Base-by-base conservation (phyloP, 1,284 basidiomycete genomes). In the Trametes sp. region DNA sequence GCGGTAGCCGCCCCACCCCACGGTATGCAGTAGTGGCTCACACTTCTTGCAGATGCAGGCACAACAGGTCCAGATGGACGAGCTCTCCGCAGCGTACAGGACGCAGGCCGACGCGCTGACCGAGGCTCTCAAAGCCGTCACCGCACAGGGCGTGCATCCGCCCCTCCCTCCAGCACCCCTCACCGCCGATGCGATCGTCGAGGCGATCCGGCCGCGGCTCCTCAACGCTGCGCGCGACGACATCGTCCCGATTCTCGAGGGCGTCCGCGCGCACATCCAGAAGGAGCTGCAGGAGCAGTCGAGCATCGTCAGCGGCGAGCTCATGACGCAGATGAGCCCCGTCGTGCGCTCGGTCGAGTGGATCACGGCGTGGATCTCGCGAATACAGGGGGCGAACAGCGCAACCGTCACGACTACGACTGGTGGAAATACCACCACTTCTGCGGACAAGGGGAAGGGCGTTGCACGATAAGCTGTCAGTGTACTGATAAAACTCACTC, bases 131-230 rank as follows among this genome's bases (percentile, higher is more conserved):
- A 72, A 75, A 31, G 77, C 78, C 28, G 78, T 77, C 57, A 72
- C 79, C 11, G 69, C 76, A 26, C 74, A 73, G 57, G 70, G 75
- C 14, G 73, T 69, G 8, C 21, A 69, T 45, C 63, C 63, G 14
- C 68, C 74, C 41, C 59, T 70, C 16, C 42, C 64, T 13, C 66
- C 73, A 6, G 63, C 72, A 41, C 69, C 76, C 23, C 75, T 80
- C 1, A 74, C 81, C 5, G 63, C 75, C 0, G 80, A 82, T n/a
- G 76, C 80, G 54, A 73, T 87, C 57, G 55, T 83, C 10, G 69
- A 78, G 28, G 68, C 76, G 14, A 72, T 87, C 53, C 72, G 78
- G 26, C 78, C 78, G 23, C 74, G 77, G 0, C 66, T 87, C 16
- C 60, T 77, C 2, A 71, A 76, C 31, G 71, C 76, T 10, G 74